Conservation (phyloP, 768 basidiomycete species). For the Russula brevipes region DNA sequence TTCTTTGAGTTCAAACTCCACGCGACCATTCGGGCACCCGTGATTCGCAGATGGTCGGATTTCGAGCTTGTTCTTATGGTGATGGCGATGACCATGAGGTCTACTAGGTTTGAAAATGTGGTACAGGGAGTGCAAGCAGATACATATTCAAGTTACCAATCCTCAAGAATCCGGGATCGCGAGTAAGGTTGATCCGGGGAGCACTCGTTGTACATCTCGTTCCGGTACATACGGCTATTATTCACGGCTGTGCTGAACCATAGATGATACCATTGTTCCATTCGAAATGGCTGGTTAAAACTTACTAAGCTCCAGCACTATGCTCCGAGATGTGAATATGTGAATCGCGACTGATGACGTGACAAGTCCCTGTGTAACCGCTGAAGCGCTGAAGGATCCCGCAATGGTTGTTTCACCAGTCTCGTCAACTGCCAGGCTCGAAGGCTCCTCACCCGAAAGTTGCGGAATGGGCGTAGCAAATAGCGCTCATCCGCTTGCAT, state of each 20-base stretch:
- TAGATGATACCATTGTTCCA: no score
- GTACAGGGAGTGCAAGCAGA: not conserved
- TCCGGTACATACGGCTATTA: constrained; percentile 3
- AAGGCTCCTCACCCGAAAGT: not conserved
- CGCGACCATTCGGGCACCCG: not conserved
- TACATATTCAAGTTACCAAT: no score
- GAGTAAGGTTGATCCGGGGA: not conserved
- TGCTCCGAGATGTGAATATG: not conserved
- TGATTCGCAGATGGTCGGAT: no score
- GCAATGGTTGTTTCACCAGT: not conserved
- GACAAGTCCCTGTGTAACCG: no score
- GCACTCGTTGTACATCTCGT: not conserved
- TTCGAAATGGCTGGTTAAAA: no score
- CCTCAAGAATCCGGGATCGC: no score
- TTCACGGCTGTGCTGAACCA: not conserved
- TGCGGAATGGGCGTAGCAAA: not conserved
- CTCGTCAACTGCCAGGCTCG: not conserved
- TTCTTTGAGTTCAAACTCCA: constrained; percentile 11
- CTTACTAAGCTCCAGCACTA: no score
- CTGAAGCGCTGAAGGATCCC: constrained; percentile 49
- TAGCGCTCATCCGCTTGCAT: not conserved
- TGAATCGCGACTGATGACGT: not conserved
- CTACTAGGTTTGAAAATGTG: no score
- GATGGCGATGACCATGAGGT: no score
- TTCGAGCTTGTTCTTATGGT: no score